Conservation (phyloP, 768 basidiomycete species). For the Serpula lacrymans region DNA sequence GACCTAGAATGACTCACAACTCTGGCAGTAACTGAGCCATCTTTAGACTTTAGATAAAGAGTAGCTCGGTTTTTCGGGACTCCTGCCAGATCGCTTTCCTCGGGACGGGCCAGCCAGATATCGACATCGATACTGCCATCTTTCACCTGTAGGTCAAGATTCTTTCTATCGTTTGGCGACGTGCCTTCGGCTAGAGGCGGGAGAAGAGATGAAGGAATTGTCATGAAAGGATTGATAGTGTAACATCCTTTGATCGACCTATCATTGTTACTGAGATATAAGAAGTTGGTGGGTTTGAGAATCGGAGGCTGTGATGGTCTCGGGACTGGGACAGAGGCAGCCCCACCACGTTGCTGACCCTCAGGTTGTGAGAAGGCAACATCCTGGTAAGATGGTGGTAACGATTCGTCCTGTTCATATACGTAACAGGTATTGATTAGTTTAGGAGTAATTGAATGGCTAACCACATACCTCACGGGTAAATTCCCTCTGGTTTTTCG, state of each 20-base stretch:
- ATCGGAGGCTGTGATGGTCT: no score
- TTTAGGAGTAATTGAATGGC: no score
- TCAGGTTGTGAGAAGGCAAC: no score
- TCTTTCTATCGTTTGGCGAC: constrained; percentile 7
- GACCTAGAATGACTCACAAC: constrained; percentile 7
- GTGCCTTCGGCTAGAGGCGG: constrained; percentile 8
- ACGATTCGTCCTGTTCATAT: no score
- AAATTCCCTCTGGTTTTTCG: no score
- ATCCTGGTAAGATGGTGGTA: no score
- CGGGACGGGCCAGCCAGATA: constrained; percentile 25
- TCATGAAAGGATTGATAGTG: constrained; percentile 12
- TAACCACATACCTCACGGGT: no score
- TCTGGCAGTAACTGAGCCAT: constrained; percentile 10
- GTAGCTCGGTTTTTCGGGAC: constrained; percentile 3
- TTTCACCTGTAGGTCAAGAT: constrained; percentile 11
- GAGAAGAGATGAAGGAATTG: constrained; percentile 11
- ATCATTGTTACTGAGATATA: constrained; percentile 6
- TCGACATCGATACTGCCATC: constrained; percentile 12
- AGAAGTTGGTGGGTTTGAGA: constrained; percentile 9
- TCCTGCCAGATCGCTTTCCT: neutral
- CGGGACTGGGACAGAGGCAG: no score
- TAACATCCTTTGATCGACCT: constrained; percentile 10
- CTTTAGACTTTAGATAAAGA: constrained; percentile 5
- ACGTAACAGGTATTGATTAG: no score
- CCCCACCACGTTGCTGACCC: no score